Evolutionary conservation across 768 basidiomycete genomes (phyloP).

Genomic region (Holtermanniella nyarrowii): DNA sequence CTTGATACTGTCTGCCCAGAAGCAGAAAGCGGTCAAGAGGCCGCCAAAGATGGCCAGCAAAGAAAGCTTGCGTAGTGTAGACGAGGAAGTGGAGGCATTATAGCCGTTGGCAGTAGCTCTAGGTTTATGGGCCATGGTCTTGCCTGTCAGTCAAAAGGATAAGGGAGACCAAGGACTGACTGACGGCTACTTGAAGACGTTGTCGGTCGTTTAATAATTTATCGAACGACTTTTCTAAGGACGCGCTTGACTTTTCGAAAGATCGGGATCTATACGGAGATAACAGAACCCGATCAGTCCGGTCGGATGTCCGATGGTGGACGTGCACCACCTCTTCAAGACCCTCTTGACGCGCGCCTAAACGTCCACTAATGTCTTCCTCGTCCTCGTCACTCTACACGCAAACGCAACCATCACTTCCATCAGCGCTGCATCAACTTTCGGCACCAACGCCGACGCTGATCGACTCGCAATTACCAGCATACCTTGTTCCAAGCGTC

Average conservation of each 20-base stretch:
- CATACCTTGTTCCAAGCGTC: slow-evolving; percentile 71
- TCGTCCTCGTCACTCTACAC: slow-evolving; percentile 18
- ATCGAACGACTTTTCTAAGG: not conserved
- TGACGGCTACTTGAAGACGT: not conserved
- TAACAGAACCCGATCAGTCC: not conserved
- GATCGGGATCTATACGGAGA: not conserved
- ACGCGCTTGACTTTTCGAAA: not conserved
- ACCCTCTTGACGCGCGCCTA: no score
- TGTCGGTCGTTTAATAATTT: not conserved
- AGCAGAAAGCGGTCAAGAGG: not conserved
- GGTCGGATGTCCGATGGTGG: not conserved
- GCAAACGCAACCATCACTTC: slow-evolving; percentile 23
- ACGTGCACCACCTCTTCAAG: no score
- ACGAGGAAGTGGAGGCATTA: no score
- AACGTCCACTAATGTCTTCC: no score
- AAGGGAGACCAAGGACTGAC: not conserved
- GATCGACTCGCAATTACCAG: slow-evolving; percentile 33
- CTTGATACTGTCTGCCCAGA: slow-evolving; percentile 7
- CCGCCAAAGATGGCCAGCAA: not conserved
- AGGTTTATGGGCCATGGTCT: not conserved
- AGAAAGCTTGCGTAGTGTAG: not conserved
- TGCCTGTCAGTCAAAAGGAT: not conserved
- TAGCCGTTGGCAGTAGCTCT: not conserved
- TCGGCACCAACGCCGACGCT: slow-evolving; percentile 30
- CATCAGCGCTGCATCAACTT: slow-evolving; percentile 22